These are phyloP conservation scores for Cucumis cinereus DNA, from an alignment of 306 rosid species.

Conservation along the genomic window DNA sequence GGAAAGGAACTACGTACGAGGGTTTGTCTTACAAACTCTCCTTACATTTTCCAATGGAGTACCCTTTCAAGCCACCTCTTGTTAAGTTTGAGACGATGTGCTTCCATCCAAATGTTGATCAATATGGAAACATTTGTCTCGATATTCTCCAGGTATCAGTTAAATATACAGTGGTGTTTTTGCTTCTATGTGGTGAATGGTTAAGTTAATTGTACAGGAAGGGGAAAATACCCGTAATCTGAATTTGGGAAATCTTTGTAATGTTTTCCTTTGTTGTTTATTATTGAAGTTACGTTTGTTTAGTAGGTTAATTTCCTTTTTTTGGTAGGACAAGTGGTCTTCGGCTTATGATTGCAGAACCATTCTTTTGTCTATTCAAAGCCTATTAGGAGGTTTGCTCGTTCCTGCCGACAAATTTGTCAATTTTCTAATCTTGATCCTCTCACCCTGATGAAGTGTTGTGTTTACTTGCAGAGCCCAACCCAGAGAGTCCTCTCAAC, in stretches of 20 bases:
- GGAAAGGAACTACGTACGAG: constrained; percentile 80
- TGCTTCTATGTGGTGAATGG: neutral
- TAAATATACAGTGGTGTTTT: neutral
- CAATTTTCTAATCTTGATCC: neutral
- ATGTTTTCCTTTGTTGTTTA: neutral
- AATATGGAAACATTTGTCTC: constrained; percentile 94
- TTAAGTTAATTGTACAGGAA: neutral
- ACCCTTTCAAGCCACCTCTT: constrained; percentile 91
- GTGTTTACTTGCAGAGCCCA: constrained; percentile 57
- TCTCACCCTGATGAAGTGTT: constrained; percentile 17
- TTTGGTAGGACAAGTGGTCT: constrained; percentile 86
- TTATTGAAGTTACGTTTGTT: neutral
- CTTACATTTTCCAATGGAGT: constrained; percentile 69
- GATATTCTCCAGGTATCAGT: constrained; percentile 85
- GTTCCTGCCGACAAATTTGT: constrained; percentile 7
- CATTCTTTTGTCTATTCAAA: constrained; percentile 85
- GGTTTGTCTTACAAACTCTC: constrained; percentile 92
- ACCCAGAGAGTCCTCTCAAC: constrained; percentile 91
- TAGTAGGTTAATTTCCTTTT: neutral
- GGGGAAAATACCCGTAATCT: neutral
- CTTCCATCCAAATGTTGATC: constrained; percentile 96
- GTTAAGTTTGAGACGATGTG: constrained; percentile 90
- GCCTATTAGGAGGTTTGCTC: constrained; percentile 78
- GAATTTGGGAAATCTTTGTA: neutral
- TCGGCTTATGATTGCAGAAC: constrained; percentile 97